Conservation (phyloP, 1,284 basidiomycete species). For the Afroboletus lepidellus region DNA sequence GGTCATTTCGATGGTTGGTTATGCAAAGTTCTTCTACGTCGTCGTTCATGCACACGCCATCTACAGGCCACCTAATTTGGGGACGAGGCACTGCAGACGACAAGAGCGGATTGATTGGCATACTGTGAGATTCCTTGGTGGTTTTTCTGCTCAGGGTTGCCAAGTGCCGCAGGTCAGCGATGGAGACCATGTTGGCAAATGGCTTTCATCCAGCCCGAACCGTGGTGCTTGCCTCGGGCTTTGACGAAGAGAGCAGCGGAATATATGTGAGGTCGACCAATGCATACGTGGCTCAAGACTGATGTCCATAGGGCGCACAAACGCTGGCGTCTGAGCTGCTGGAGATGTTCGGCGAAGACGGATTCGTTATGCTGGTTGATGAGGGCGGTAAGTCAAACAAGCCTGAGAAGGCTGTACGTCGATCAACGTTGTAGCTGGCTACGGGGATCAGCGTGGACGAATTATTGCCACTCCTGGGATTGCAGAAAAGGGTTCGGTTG, state of each 20-base stretch:
- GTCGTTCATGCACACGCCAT: neutral
- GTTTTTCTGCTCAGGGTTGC: neutral
- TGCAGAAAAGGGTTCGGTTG: constrained; percentile 57
- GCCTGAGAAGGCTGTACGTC: constrained; percentile 2
- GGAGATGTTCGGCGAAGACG: constrained; percentile 49
- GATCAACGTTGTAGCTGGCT: constrained; percentile 32
- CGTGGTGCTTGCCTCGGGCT: constrained; percentile 58
- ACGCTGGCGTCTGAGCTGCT: constrained; percentile 38
- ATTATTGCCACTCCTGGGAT: constrained; percentile 47
- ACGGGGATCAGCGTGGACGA: constrained; percentile 32
- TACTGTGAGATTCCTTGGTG: constrained; percentile 31
- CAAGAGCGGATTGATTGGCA: constrained; percentile 50
- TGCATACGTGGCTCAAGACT: neutral
- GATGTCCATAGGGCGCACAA: constrained; percentile 26
- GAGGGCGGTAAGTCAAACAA: constrained; percentile 39
- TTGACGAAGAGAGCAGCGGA: constrained; percentile 64
- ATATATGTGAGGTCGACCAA: constrained; percentile 34
- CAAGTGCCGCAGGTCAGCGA: constrained; percentile 17
- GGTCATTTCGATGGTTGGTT: constrained; percentile 47
- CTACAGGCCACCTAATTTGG: constrained; percentile 43
- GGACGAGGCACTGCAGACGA: constrained; percentile 52
- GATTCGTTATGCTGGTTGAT: constrained; percentile 52
- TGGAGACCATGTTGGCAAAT: constrained; percentile 47
- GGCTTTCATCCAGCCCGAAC: constrained; percentile 47
- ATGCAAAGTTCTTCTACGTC: neutral